Base-by-base conservation (phyloP, 2,329 filamentous ascomycete genomes). In the Penicillium decumbens region DNA sequence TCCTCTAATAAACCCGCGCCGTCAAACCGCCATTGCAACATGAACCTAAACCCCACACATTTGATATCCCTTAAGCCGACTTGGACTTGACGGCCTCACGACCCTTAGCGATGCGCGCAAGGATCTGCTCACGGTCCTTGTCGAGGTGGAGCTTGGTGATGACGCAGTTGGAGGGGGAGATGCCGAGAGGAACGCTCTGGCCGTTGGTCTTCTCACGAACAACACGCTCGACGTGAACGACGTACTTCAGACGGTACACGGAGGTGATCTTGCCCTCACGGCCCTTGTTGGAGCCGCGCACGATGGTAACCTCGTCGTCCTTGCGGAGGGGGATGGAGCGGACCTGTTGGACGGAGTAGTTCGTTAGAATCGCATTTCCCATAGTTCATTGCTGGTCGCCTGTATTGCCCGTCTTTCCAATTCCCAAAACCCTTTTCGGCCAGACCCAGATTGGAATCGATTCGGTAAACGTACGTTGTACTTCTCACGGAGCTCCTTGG, bases 231-330 rank as follows among this genome's bases (percentile, higher is more conserved):
- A 98, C 77, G 85, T 97, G 92, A 74, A 98, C 86, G 73, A 90
- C 82, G 79, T 93, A 98, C 80, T 97, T 97, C 72, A 95, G 87
- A 76, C 90, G 89, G 87, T 95, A 98, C 75, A 97, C 92, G 70
- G 88, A 89, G 69, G 86, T 91, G 79, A 98, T 82, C 83, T 97
- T 97, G 81, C 93, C 93, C 82, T 97, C 92, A 71, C 90, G 89
- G 73, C 92, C 93, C 84, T 97, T 97, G 84, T 95, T 88, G 78
- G 81, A 80, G 70, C 93, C 93, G 66, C 93, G 91, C 73, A 92
- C 86, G 70, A 98, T 87, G 72, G 81, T 81, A 74, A 97, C 90
- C 80, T 95, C 89, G 78, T 95, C 88, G 74, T 95, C 92, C 81
- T 95, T 95, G 81, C 92, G 89, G 81, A 97, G 84, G 73, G 92